Conservation (phyloP, 495 filamentous ascomycete genomes). For the Annulohypoxylon bovei region DNA sequence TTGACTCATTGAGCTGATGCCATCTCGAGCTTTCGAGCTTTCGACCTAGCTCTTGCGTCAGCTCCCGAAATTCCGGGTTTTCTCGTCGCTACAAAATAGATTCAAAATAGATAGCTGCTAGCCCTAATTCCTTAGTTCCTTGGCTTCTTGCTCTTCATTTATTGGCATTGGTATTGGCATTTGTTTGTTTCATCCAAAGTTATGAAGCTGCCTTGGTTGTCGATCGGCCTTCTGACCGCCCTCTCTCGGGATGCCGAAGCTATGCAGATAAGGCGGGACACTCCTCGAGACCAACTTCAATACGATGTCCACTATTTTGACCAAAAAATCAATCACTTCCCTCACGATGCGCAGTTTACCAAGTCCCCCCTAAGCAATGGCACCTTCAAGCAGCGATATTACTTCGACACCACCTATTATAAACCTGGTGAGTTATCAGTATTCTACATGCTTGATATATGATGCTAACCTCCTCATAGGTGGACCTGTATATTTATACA, state of each 20-base stretch:
- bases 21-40: neutral
- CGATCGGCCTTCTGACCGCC: conserved; percentile 25
- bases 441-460: neutral
- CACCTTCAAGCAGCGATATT: conserved; percentile 58
- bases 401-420: conserved; percentile 58
- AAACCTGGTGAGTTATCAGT: conserved; percentile 46
- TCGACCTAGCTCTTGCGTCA: neutral
- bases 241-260: conserved; percentile 14
- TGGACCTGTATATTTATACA: conserved; percentile 59
- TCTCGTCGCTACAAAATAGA: conserved; percentile 1
- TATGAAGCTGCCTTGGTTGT: conserved; percentile 31
- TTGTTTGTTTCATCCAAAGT: neutral
- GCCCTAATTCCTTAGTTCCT: conserved; percentile 6
- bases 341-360: conserved; percentile 42
- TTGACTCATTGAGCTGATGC: neutral
- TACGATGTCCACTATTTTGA: conserved; percentile 42
- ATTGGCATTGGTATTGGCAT: conserved; percentile 3
- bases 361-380: conserved; percentile 49
- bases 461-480: conserved; percentile 35
- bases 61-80: conserved; percentile 18
- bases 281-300: conserved; percentile 28
- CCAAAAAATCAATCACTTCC: conserved; percentile 56
- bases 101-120: neutral
- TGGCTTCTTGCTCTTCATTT: neutral
- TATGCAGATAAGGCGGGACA: conserved; percentile 26